Conservation (phyloP, 441 rosid genomes). For the Adansonia gregorii region DNA sequence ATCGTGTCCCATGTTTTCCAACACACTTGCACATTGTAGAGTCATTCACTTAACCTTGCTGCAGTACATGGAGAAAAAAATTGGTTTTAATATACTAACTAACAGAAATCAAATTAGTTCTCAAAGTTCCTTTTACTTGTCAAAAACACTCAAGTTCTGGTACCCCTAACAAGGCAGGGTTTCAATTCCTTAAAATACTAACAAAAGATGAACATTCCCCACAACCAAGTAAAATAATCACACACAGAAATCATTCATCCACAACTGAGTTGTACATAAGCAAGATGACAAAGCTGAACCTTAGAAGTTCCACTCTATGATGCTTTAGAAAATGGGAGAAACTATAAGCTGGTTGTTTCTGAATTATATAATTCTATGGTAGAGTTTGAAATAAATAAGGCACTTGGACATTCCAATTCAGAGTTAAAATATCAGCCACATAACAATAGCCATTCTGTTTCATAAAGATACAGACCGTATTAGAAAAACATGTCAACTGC, state of each 20-base stretch:
- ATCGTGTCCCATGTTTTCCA: conserved; percentile 47
- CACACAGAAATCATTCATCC: neutral
- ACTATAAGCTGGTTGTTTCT: neutral
- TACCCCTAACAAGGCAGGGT: neutral
- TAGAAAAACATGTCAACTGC: no score
- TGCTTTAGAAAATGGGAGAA: neutral
- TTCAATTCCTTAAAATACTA: neutral
- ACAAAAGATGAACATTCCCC: neutral
- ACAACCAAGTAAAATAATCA: neutral
- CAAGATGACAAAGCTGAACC: neutral
- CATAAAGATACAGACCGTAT: no score
- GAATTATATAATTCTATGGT: neutral
- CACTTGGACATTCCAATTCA: neutral
- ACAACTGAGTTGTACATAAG: neutral
- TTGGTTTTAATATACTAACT: conserved; percentile 23
- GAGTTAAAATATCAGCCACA: neutral
- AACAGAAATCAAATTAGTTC: neutral
- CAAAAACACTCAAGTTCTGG: neutral
- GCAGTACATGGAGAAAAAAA: conserved; percentile 32
- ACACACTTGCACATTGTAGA: conserved; percentile 69
- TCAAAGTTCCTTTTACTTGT: neutral
- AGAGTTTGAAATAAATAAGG: neutral
- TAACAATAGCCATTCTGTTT: no score
- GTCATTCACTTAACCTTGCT: conserved; percentile 93
- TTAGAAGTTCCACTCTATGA: neutral